Evolutionary conservation across 106 monocot species (phyloP), one percentile per base, ranked within the genome.

Genomic region (Xerophyta viscosa): DNA sequence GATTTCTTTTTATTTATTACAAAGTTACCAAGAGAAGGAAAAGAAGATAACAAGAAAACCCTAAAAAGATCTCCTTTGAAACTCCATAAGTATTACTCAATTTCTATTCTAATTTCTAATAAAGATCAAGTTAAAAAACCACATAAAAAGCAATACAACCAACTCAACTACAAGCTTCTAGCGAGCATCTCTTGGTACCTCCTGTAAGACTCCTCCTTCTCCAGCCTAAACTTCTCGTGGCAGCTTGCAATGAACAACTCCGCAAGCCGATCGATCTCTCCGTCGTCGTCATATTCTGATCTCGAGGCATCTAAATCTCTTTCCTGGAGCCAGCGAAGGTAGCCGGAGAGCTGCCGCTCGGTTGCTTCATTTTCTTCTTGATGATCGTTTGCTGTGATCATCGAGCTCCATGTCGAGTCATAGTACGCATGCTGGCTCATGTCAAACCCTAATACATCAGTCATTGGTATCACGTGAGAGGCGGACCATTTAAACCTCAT

Each of bases 201-300:
- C 77, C 89, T 84, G 27, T 77, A 90, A 3, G 89, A 90, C 60
- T 90, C 84, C 60, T 84, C 73, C 79, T 90, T 90, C 80, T 90
- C 89, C 60, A 90, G 31, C 66, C 70, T 84, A 29, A 90, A 90
- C 64, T 84, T 90, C 68, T 90, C 89, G 50, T 90, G 80, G 77
- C 80, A 90, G 17, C 71, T 84, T 1, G 59, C 73, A 27, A 90
- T 90, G 74, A 90, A 90, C 71, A 57, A 77, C 71, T 90, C 89
- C 0, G 89, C 89, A 5, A 83, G 80, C 37, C 64, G 62, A 22
- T 90, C 76, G 24, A 90, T 90, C 73, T 84, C 77, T 1, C 53
- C 56, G 25, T 57, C 61, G 22, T 67, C 60, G 1, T 52, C 36
- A n/a, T n/a, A n/a, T 0, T 68, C 58, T 0, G 0, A 11, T 13